Evolutionary conservation across 2,329 filamentous ascomycete species (phyloP), one percentile per base, ranked within the genome.

Genomic region (Ophiostoma sp.): DNA sequence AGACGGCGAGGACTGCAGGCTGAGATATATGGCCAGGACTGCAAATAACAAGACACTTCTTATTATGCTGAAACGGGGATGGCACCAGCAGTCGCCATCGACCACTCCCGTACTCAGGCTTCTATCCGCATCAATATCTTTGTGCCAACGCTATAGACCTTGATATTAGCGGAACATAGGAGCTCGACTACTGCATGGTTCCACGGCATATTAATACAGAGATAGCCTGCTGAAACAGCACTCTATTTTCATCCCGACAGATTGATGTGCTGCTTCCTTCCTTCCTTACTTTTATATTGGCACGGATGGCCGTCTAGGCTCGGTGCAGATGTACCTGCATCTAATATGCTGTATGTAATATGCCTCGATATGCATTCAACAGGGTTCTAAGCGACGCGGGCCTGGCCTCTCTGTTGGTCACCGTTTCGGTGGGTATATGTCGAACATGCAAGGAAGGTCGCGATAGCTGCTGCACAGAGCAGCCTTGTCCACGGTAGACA

Each of bases 151-250:
- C 13, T 11, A 1, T 39, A 39, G 10, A 44, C 41, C 41, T 17
- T 17, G 41, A 44, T 44, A 48, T 48, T 7, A 13, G 15, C 11
- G 13, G 31, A 57, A 11, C 3, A 57, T 15, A 27, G 5, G 13
- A 27, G n/a, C 27, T 57, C n/a, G 15, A 35, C 11, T 62, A 15
- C 23, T 13, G 15, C 0, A 10, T 8, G n/a, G 65, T 67, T 48
- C 36, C 65, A 67, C 65, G n/a, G 11, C 65, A 67, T 41, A 31
- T 31, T 31, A 31, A 31, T 31, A 15, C 65, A 23, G 65, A 67
- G 23, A 67, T 35, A 67, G 65, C 65, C 65, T 67, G 65, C 39
- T 67, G 65, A 67, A 67, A 67, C 65, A 41, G 13, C 20, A 31
- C 65, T 33, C 11, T 48, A 31, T 27, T 48, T 23, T 23, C 54